A percentile compares a stretch with the other conserved stretches of the same genome.
These are phyloP conservation scores for Fagopyrum tataricum DNA, from an alignment of 148 eudicot species.

Conservation along the genomic window DNA sequence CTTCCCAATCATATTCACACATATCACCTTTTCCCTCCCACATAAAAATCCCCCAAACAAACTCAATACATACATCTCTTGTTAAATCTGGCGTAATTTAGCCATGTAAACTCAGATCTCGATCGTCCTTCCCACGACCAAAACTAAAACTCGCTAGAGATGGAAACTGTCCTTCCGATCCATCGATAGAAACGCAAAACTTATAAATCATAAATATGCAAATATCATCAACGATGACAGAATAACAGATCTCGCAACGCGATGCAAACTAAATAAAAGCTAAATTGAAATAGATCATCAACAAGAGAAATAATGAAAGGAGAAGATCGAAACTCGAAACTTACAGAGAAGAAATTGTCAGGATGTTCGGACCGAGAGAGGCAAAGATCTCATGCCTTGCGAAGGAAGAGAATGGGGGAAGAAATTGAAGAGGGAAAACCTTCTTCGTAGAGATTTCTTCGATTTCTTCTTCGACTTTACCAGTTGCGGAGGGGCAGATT, in stretches of 20 bases:
- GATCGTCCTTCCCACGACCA: neutral
- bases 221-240: neutral
- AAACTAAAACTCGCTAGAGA: neutral
- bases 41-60: neutral
- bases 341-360: neutral
- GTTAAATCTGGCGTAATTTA: neutral
- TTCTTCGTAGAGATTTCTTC: conserved; percentile 5
- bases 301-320: neutral
- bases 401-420: neutral
- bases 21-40: too few species aligned
- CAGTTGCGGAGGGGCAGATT: conserved; percentile 8
- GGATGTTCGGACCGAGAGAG: neutral
- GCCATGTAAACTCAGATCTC: neutral
- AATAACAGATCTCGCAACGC: neutral
- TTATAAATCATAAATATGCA: neutral
- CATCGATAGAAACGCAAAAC: neutral
- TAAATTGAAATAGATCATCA: neutral
- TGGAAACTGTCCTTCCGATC: neutral
- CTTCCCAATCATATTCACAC: too few species aligned
- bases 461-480: neutral
- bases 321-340: neutral
- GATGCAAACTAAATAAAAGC: neutral
- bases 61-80: neutral
- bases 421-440: neutral
- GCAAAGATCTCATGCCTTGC: conserved; percentile 5